Percentiles rank a stretch among this genome's conserved stretches.
phyloP scores from a whole-genome alignment of 352 stramenopile species.

The Pythium dissotocum region DNA sequence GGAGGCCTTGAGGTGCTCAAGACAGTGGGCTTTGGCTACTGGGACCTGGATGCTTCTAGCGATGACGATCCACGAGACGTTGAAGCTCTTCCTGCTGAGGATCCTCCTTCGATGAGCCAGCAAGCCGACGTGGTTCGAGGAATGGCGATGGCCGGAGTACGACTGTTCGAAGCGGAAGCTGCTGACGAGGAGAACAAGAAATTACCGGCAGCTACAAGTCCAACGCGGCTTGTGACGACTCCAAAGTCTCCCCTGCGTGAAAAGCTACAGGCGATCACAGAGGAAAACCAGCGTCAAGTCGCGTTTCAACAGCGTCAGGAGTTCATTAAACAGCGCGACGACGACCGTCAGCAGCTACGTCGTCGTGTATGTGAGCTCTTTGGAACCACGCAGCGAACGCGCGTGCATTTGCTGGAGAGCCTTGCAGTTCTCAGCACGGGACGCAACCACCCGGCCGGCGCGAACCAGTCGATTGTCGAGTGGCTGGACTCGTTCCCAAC shows the following conservation, averaged over 20 bases:
- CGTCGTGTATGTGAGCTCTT: constrained; percentile 26
- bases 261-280: constrained; percentile 14
- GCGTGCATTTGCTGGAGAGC: constrained; percentile 34
- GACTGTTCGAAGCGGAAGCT: constrained; percentile 4
- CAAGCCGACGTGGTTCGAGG: background rate
- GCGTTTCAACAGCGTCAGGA: background rate
- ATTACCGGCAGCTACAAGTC: background rate
- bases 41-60: background rate
- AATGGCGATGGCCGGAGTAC: constrained; percentile 9
- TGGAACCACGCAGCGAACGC: constrained; percentile 33
- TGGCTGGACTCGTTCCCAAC: constrained; percentile 65
- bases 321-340: background rate
- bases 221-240: background rate
- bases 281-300: background rate
- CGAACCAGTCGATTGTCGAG: constrained; percentile 39
- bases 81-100: background rate
- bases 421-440: constrained; percentile 41
- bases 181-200: background rate
- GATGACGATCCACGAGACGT: too few species aligned
- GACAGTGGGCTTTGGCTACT: background rate
- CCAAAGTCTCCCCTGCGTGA: constrained; percentile 8
- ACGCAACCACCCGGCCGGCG: constrained; percentile 40
- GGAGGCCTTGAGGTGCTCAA: background rate
- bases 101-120: background rate
- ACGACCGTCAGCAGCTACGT: background rate